Base-by-base conservation (phyloP, 768 basidiomycete genomes). In the Calocybe gangraenosa region DNA sequence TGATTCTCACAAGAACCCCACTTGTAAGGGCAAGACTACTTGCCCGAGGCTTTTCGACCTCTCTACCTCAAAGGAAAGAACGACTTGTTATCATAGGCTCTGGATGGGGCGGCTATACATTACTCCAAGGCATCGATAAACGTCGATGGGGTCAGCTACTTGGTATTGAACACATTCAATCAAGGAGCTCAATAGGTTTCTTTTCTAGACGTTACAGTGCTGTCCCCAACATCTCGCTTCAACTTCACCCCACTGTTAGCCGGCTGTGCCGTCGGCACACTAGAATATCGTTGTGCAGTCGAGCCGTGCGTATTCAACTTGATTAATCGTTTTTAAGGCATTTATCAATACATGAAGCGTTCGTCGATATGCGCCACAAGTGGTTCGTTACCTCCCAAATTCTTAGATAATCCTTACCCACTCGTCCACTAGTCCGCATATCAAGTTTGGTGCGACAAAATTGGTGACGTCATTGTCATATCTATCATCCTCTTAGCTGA, bases 211-310 rank as follows among this genome's bases (percentile, higher is more conserved):
- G 81, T 85, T 3, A 78, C 78, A 0, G 61, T 87, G 13, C 47
- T 88, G 19, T 84, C 84, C 4, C 83, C 87, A 0, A 82, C 70
- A 31, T 74, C 72, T 28, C 81, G 82, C 62, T 85, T 84, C 65
- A 82, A 82, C 56, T 83, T 83, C 51, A 77, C 79, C 19, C 82
- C 84, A 0, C 62, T 88, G 22, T 70, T 87, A 1, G 83, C 84
- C 0, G 71, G 79, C 39, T 79, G 84, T 47, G 77, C 87, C 3
- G 87, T 91, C 19, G 92, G 92, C 2, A 92, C 91, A 5, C 68
- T 94, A 37, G 89, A 92, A 52, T 90, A 84, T 58, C 70, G 89
- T 19, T 82, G 84, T 55, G 84, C 87, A 0, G 70, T 91, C 25
- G 91, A 93, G 62, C 80, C 89, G 89, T 90, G 40, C 54, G 84